Percentiles rank a stretch among this genome's conserved stretches.
These are phyloP conservation scores for Scheffersomyces illinoinensis DNA, from an alignment of 1,139 yeast genomes.

Conservation along the genomic window DNA sequence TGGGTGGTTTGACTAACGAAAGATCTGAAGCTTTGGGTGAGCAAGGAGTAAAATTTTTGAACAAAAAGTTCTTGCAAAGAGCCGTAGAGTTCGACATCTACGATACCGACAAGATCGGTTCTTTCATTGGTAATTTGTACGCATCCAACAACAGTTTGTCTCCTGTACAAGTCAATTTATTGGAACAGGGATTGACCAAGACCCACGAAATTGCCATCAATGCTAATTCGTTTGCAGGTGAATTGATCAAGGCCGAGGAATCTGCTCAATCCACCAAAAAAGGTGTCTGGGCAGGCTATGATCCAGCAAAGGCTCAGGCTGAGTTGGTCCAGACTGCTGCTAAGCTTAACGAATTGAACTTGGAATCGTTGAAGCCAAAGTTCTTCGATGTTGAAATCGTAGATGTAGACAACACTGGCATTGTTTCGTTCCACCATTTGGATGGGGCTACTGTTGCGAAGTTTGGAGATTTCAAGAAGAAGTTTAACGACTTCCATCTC, in stretches of 20 bases:
- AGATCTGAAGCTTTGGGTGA: conserved; percentile 47
- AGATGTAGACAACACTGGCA: conserved; percentile 51
- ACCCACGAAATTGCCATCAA: conserved; percentile 67
- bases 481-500: conserved; percentile 46
- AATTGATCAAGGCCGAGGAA: conserved; percentile 62
- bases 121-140: conserved; percentile 73
- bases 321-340: conserved; percentile 23
- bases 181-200: conserved; percentile 64
- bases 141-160: conserved; percentile 43
- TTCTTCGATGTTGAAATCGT: conserved; percentile 67
- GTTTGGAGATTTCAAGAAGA: conserved; percentile 45
- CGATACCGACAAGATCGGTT: conserved; percentile 76
- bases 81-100: conserved; percentile 70
- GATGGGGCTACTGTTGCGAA: conserved; percentile 35
- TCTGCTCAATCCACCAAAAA: conserved; percentile 53
- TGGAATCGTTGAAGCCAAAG: conserved; percentile 40
- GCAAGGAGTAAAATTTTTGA: conserved; percentile 57
- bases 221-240: conserved; percentile 55
- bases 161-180: conserved; percentile 64
- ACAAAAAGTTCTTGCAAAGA: conserved; percentile 64
- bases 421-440: conserved; percentile 52
- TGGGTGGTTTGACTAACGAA: conserved; percentile 69
- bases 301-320: conserved; percentile 30
- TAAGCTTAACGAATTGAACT: conserved; percentile 19
- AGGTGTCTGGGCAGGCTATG: conserved; percentile 71